Evolutionary conservation across 306 rosid genomes (phyloP).

Genomic region (Coriaria nepalensis): DNA sequence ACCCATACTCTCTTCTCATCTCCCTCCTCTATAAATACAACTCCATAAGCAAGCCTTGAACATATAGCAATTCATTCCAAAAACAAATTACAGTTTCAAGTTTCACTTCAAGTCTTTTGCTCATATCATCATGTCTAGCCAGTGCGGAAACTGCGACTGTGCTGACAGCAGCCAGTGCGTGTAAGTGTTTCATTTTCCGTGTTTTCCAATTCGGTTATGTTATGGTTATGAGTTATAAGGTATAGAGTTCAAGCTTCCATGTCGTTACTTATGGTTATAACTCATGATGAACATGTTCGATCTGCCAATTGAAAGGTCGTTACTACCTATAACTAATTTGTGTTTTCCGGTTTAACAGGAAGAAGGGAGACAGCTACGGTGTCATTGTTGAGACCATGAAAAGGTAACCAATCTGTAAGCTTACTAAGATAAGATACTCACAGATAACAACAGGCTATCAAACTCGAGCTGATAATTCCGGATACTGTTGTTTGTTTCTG

Average conservation of each 20-base stretch:
- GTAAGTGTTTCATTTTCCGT: constrained; percentile 26
- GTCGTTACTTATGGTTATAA: neutral
- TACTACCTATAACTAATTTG: too few relatives aligned
- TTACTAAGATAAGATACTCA: neutral
- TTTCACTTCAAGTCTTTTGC: constrained; percentile 6
- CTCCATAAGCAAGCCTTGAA: constrained; percentile 18
- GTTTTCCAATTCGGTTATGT: neutral
- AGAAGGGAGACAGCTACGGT: constrained; percentile 55
- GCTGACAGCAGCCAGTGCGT: constrained; percentile 43
- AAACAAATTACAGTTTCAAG: neutral
- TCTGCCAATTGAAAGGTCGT: too few relatives aligned
- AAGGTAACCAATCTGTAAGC: constrained; percentile 24
- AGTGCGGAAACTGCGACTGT: constrained; percentile 50
- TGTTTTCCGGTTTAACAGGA: constrained; percentile 31
- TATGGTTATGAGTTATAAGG: neutral
- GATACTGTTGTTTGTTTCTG: constrained; percentile 1
- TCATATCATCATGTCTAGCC: constrained; percentile 39
- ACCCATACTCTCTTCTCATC: neutral
- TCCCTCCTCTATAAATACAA: constrained; percentile 44
- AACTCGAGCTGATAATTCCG: neutral
- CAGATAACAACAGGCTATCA: neutral
- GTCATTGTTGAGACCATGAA: constrained; percentile 44
- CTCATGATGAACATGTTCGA: constrained; percentile 2
- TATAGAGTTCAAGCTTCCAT: neutral
- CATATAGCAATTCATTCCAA: constrained; percentile 11